Conservation (phyloP, 768 basidiomycete species). For the Cyathus striatus region DNA sequence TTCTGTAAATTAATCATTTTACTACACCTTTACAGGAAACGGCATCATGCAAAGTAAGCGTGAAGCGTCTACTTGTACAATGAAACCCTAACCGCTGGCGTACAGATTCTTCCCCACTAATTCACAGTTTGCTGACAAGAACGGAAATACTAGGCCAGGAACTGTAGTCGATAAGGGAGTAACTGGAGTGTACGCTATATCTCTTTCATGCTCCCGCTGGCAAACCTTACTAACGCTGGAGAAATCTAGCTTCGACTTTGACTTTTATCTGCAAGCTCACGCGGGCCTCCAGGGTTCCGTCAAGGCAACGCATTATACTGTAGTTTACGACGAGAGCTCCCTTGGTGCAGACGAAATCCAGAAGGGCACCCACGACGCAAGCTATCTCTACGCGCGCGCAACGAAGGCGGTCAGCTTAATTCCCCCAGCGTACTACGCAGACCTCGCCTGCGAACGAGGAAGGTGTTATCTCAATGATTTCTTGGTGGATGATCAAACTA, state of each 20-base stretch:
- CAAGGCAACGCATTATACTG: slow-evolving; percentile 72
- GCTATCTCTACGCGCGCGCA: slow-evolving; percentile 77
- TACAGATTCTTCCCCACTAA: slow-evolving; percentile 53
- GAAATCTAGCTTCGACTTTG: slow-evolving; percentile 56
- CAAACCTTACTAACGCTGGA: background rate
- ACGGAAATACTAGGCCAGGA: slow-evolving; percentile 76
- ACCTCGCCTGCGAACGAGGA: slow-evolving; percentile 78
- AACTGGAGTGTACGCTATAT: slow-evolving; percentile 64
- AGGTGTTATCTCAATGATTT: slow-evolving; percentile 74
- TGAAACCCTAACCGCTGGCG: too few species aligned
- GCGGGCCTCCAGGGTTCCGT: slow-evolving; percentile 68
- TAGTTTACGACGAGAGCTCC: slow-evolving; percentile 72
- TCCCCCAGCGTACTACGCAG: slow-evolving; percentile 78
- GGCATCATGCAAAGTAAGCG: slow-evolving; percentile 54
- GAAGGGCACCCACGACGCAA: slow-evolving; percentile 60
- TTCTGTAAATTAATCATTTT: slow-evolving; percentile 1
- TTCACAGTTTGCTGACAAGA: slow-evolving; percentile 44
- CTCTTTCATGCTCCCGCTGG: background rate
- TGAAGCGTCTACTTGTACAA: slow-evolving; percentile 7
- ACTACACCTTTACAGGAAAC: slow-evolving; percentile 38
- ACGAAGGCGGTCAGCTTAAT: slow-evolving; percentile 81
- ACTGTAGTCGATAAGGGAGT: slow-evolving; percentile 79
- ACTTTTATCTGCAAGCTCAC: slow-evolving; percentile 72
- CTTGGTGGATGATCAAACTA: slow-evolving; percentile 47
- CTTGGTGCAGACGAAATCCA: slow-evolving; percentile 72